Base-by-base conservation (phyloP, 805 yeast genomes). In the Yamadazyma paraphyllophila region DNA sequence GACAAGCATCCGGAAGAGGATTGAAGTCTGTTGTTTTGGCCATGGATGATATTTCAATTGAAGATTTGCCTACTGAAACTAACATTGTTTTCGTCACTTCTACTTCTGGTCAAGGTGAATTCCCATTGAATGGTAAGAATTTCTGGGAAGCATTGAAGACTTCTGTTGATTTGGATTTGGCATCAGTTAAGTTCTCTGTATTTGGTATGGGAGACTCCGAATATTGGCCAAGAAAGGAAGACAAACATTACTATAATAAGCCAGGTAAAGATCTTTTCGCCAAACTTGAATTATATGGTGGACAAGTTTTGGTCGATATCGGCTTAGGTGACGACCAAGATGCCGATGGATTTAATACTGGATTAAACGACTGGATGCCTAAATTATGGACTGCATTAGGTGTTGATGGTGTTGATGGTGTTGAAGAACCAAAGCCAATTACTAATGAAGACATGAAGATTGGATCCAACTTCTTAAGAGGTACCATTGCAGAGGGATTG, bases 151-250 rank as follows among this genome's bases (percentile, higher is more conserved):
- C 73, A 24, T 61, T 85, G 52, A 85, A 84, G 66, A 63, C 63
- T 42, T 57, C 83, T n/a, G 73, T 75, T 37, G 86, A 83, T 51
- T 65, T 80, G 44, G 96, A 88, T 60, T 75, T 85, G 48, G 74
- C 83, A 4, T 58, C 72, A 35, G 72, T 81, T 44, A 78, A 74
- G 51, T 74, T 70, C 50, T 76, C 88, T 9, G 85, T 81, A 24
- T 86, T 86, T 56, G 92, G 90, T 58, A 73, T 85, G 60, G 94
- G 94, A 59, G 94, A 85, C 64, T 80, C 88, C 40, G 80, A 80
- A 60, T 90, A 92, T 73, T 92, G 98, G 98, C 98, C 98, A 57
- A 81, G 98, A 70, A 88, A 88, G 65, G 96, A 92, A 67, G 98
- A 92, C 69, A 82, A 83, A 56, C 92, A 87, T 64, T 92, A 88